Evolutionary conservation across 225 moss, liverwort and hornwort species (phyloP).

Genomic region (Sphagnum contortum): DNA sequence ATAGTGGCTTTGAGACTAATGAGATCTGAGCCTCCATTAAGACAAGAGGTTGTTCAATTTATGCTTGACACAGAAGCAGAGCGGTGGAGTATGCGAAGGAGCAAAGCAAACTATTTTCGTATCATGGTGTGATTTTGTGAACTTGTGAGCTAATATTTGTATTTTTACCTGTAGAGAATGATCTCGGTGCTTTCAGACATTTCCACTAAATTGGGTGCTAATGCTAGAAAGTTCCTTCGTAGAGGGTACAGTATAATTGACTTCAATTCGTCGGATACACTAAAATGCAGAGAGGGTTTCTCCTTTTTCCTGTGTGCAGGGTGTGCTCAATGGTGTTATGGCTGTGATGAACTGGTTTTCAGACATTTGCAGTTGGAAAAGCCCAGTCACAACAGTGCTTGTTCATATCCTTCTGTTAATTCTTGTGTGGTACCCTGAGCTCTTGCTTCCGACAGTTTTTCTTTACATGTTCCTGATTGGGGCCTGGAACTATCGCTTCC

Average conservation of each 20-base stretch:
- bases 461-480: constrained; percentile 95
- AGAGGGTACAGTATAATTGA: not conserved
- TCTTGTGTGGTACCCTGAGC: constrained; percentile 87
- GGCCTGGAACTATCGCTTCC: constrained; percentile 80
- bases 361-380: constrained; percentile 89
- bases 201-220: no score
- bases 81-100: constrained; percentile 98
- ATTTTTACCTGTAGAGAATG: not conserved
- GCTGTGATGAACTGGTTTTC: constrained; percentile 86
- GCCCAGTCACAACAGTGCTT: constrained; percentile 73
- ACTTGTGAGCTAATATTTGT: not conserved
- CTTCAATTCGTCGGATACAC: not conserved
- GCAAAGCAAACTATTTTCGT: constrained; percentile 86
- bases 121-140: constrained; percentile 47
- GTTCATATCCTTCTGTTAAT: constrained; percentile 79
- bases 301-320: constrained; percentile 25
- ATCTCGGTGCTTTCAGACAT: no score
- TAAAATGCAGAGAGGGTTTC: not conserved
- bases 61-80: constrained; percentile 81
- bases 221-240: not conserved
- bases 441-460: constrained; percentile 76
- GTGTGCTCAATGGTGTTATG: constrained; percentile 62
- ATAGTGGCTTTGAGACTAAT: constrained; percentile 77
- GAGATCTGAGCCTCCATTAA: constrained; percentile 70
- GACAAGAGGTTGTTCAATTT: constrained; percentile 81